Percentiles rank a stretch among this genome's conserved stretches.
These are phyloP conservation scores for Aspergillus biplanus DNA, from an alignment of 495 filamentous ascomycete genomes.

Conservation along the genomic window DNA sequence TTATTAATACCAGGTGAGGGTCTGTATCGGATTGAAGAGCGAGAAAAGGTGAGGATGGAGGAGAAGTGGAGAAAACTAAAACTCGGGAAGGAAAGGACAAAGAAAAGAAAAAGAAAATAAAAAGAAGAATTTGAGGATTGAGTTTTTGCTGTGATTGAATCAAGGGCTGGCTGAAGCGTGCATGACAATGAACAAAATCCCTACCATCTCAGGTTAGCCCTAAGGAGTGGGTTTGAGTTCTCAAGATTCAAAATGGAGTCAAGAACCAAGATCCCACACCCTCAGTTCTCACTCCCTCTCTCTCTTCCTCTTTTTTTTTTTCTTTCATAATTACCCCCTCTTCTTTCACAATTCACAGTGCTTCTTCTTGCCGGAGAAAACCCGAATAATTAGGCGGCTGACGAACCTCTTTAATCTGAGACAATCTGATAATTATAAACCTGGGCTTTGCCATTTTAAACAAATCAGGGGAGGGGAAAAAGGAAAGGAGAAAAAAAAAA, in stretches of 20 bases:
- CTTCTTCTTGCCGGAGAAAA: conserved; percentile 4
- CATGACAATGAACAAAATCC: not conserved
- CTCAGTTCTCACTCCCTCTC: not conserved
- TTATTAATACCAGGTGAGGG: not conserved
- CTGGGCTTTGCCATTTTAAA: too few relatives aligned
- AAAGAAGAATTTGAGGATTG: not conserved
- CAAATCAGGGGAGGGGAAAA: not conserved
- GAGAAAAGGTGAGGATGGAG: not conserved
- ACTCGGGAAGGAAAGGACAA: not conserved
- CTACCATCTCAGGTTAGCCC: not conserved
- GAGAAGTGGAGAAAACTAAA: not conserved
- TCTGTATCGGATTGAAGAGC: not conserved
- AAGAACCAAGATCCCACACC: not conserved
- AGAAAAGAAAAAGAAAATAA: conserved; percentile 2
- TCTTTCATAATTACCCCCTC: not conserved
- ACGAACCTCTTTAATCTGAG: not conserved
- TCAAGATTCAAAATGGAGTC: too few relatives aligned
- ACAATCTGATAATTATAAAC: not conserved
- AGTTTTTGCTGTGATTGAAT: not conserved
- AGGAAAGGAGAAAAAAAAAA: not conserved
- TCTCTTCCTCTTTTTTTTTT: not conserved
- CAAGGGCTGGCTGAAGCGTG: conserved; percentile 5
- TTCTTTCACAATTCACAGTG: not conserved
- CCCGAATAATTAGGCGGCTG: conserved; percentile 6
- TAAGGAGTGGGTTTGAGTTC: not conserved